A percentile compares a stretch with the other conserved stretches of the same genome.
phyloP scores from a whole-genome alignment of 2,329 filamentous ascomycete species.

The Zalaria sp. region DNA sequence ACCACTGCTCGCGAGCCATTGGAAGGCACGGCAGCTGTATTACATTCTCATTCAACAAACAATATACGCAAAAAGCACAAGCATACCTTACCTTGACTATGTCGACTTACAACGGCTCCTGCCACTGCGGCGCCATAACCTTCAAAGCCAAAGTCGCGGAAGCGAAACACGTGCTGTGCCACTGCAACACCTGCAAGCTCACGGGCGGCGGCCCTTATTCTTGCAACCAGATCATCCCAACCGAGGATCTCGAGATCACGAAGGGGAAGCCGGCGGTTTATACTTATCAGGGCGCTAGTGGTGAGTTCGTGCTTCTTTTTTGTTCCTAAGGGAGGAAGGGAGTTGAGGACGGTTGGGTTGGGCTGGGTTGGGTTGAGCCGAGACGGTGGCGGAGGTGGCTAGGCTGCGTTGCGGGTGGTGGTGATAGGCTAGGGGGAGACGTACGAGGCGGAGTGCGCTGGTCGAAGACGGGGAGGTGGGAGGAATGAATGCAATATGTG shows the following conservation, averaged over 20 bases:
- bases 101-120: conserved; percentile 12
- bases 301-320: conserved; percentile 6
- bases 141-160: conserved; percentile 12
- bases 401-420: neutral
- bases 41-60: too few relatives aligned
- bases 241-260: conserved; percentile 14
- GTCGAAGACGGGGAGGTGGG: neutral
- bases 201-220: conserved; percentile 20
- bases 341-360: too few relatives aligned
- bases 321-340: neutral
- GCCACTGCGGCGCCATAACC: conserved; percentile 18
- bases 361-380: too few relatives aligned
- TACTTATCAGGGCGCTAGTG: conserved; percentile 18
- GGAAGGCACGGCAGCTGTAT: too few relatives aligned
- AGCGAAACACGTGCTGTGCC: conserved; percentile 20
- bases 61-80: too few relatives aligned
- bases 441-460: neutral
- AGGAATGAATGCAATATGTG: neutral
- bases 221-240: conserved; percentile 21
- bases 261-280: conserved; percentile 16
- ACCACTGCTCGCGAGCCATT: too few relatives aligned
- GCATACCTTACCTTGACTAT: too few relatives aligned
- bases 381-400: too few relatives aligned
- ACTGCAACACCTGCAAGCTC: conserved; percentile 22
- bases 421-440: neutral